Base-by-base conservation (phyloP, 2,329 filamentous ascomycete genomes). In the Orbilia quercus region DNA sequence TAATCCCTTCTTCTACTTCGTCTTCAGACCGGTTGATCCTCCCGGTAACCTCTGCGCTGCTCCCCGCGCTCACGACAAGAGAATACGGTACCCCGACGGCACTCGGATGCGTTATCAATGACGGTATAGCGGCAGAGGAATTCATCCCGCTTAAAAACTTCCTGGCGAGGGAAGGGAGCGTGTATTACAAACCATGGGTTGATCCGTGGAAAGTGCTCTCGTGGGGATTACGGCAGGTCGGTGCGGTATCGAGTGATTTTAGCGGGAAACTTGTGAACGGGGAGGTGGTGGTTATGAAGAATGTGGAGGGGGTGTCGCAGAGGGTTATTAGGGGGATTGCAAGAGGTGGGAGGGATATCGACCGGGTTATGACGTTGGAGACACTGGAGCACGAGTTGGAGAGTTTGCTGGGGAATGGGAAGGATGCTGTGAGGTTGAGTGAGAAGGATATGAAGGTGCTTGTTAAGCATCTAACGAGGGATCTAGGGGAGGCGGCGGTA, bases 61-160 rank as follows among this genome's bases (percentile, higher is more conserved):
- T 90, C 20, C 85, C 87, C 22, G 87, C 88, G 36, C 83, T 99
- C 59, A 89, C 93, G 76, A 90, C 85, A 53, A 88, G 88, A 47
- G 88, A 94, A 77, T 93, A 88, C 80, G 95, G 95, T 1, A 86
- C 89, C 48, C 95, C 95, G 1, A 84, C 94, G 7, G 91, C 91
- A 1, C 83, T 99, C 0, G 90, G 90, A 0, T 87, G 89, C 2
- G 95, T 93, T 3, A 83, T 98, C 53, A 82, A 86, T 66, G 94
- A 98, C 77, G 90, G 91, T 0, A 82, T 95, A 0, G 83, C 85
- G 57, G 86, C 84, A 45, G 87, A 85, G 50, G 88, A 90, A 47
- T 86, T 96, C 80, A 83, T 96, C 11, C 87, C 90, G 0, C 78
- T 94, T 9, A 82, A 86, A 12, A 85, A 90, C 7, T 99, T 96